Percentiles rank a stretch among this genome's conserved stretches.
Conservation (phyloP, 129 eudicot genomes). For the Heracleum sosnowskyi region DNA sequence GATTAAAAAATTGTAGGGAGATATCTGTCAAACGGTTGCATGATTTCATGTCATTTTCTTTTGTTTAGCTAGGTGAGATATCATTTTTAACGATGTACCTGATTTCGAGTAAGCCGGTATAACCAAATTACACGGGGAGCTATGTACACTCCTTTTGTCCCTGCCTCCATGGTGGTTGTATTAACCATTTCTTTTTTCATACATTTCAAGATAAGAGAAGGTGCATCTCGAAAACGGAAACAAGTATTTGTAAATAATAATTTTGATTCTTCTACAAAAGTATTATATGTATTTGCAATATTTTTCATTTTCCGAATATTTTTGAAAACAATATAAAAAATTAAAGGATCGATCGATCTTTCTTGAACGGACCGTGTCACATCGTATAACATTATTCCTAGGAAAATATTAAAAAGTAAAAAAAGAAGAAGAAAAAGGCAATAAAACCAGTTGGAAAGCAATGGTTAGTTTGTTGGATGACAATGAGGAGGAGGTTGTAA, state of each 20-base stretch:
- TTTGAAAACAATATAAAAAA: too few species aligned
- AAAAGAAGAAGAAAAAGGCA: not conserved
- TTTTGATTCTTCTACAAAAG: too few species aligned
- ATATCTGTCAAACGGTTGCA: not conserved
- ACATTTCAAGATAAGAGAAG: too few species aligned
- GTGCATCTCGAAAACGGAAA: too few species aligned
- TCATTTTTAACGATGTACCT: not conserved
- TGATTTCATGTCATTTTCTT: not conserved
- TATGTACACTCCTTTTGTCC: too few species aligned
- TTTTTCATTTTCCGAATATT: too few species aligned
- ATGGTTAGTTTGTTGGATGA: constrained; percentile 1
- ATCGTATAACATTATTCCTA: not conserved
- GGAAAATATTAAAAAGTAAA: not conserved
- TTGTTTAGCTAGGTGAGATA: not conserved
- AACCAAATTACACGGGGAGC: not conserved
- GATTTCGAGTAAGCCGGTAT: not conserved
- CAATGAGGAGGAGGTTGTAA: constrained; percentile 7
- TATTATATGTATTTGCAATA: too few species aligned
- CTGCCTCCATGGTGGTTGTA: too few species aligned
- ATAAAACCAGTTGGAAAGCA: constrained; percentile 23
- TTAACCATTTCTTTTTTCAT: too few species aligned
- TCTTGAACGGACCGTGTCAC: too few species aligned
- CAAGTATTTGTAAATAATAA: too few species aligned
- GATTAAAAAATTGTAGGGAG: not conserved
- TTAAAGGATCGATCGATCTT: too few species aligned